Evolutionary conservation across 768 basidiomycete genomes (phyloP), one percentile per base, ranked within the genome.

Genomic region (Psilocybe tampanensis): DNA sequence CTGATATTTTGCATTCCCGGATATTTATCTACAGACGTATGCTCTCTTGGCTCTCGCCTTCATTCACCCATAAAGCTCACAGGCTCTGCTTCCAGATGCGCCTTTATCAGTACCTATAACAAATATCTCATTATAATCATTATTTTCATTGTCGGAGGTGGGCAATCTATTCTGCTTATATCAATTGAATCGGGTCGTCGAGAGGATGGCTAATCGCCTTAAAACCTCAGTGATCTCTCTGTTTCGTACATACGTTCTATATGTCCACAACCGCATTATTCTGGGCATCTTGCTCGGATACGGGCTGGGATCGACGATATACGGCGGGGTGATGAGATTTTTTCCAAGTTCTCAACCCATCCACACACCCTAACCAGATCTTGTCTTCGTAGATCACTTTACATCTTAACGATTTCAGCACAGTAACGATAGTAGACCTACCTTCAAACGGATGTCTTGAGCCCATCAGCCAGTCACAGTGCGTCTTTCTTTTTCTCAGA

Each of bases 21-120:
- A n/a, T n/a, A n/a, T n/a, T n/a, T n/a, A n/a, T n/a, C n/a, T n/a
- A 12, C 32, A 53, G 52, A 32, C 43, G 52, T 53, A 43, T 24
- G 52, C 41, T 52, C 23, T 42, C 13, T n/a, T n/a, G n/a, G n/a
- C n/a, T n/a, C n/a, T n/a, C n/a, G n/a, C n/a, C 19, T 11, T 6
- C 26, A 2, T 29, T 26, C 23, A 17, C n/a, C 24, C 18, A 12
- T 2, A 23, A 52, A 52, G 17, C 4, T 11, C 15, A 52, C 32
- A n/a, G 19, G 8, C 18, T n/a, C 47, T n/a, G 29, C 11, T 8
- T 17, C 6, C 11, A 34, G 47, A 34, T 49, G 47, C 18, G 2
- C 33, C 8, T 44, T 6, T 3, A 44, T 44, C 11, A 22, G 22
- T 19, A 15, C 2, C 17, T 44, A 44, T 18, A 44, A 44, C 43